phyloP scores from a whole-genome alignment of 1,284 basidiomycete species.

The Hemileia vastatrix region DNA sequence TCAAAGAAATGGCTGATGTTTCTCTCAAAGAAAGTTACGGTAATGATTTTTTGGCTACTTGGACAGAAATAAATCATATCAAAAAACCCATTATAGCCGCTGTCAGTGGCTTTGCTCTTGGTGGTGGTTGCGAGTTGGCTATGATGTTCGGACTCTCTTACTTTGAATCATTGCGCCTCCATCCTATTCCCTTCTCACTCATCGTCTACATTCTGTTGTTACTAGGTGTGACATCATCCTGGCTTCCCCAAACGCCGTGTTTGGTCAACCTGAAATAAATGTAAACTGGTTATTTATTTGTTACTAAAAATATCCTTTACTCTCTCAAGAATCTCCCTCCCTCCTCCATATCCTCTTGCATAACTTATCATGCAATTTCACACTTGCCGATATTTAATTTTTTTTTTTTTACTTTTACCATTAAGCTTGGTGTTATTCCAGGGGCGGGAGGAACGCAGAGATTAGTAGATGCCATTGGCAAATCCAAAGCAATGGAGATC shows the following conservation, averaged over 20 bases:
- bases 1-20: slow-evolving; percentile 61
- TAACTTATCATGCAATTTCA: background rate
- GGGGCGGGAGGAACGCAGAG: slow-evolving; percentile 75
- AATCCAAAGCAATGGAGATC: slow-evolving; percentile 92
- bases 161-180: slow-evolving; percentile 23
- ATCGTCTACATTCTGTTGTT: background rate
- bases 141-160: slow-evolving; percentile 56
- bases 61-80: slow-evolving; percentile 65
- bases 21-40: slow-evolving; percentile 77
- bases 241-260: slow-evolving; percentile 81
- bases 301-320: background rate
- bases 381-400: background rate
- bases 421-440: slow-evolving; percentile 76
- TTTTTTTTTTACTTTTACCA: background rate
- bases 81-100: slow-evolving; percentile 92
- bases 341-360: background rate
- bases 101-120: slow-evolving; percentile 89
- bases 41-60: slow-evolving; percentile 77
- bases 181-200: background rate
- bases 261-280: slow-evolving; percentile 96
- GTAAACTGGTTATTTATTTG: slow-evolving; percentile 18
- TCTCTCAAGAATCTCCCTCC: background rate
- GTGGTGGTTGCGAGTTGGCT: slow-evolving; percentile 92
- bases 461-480: slow-evolving; percentile 75
- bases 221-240: slow-evolving; percentile 76